Evolutionary conservation across 208 protist genomes (phyloP).

Genomic region (Trypanosoma congolense): DNA sequence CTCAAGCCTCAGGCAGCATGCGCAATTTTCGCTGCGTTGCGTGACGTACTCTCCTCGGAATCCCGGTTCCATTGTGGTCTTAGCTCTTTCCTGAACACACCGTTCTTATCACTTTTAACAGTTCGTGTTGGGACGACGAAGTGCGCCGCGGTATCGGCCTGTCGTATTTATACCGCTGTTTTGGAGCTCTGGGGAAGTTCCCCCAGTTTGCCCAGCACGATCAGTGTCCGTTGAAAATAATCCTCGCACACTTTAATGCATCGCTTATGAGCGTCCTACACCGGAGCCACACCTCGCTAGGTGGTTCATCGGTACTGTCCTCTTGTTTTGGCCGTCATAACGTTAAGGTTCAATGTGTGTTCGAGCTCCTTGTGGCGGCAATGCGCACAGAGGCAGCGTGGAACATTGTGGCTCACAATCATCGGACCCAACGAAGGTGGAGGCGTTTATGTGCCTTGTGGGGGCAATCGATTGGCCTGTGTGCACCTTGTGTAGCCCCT

Average conservation of each 20-base stretch:
- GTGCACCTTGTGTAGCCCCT: neutral
- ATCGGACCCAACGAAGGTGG: conserved; percentile 44
- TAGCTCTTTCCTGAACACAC: conserved; percentile 45
- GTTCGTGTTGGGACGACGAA: conserved; percentile 24
- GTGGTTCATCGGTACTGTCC: conserved; percentile 22
- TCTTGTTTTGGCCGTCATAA: conserved; percentile 54
- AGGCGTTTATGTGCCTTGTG: conserved; percentile 39
- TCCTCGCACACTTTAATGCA: conserved; percentile 66
- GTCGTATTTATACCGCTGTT: conserved; percentile 45
- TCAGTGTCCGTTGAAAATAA: conserved; percentile 60
- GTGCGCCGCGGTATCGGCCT: conserved; percentile 31
- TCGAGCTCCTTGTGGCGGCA: conserved; percentile 52
- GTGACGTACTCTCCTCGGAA: conserved; percentile 15
- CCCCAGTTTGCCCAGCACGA: conserved; percentile 48
- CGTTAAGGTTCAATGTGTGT: conserved; percentile 50
- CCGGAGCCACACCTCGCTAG: conserved; percentile 23
- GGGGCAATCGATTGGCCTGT: conserved; percentile 27
- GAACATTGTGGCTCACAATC: conserved; percentile 31
- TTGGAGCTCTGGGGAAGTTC: conserved; percentile 62
- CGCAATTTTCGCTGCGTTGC: conserved; percentile 20
- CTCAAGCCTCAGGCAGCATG: conserved; percentile 26
- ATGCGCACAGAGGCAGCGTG: conserved; percentile 62
- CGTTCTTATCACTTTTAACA: conserved; percentile 46
- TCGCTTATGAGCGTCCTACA: conserved; percentile 51
- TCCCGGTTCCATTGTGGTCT: conserved; percentile 24